phyloP scores from a whole-genome alignment of 768 basidiomycete species.

The Calocybe cyanea region DNA sequence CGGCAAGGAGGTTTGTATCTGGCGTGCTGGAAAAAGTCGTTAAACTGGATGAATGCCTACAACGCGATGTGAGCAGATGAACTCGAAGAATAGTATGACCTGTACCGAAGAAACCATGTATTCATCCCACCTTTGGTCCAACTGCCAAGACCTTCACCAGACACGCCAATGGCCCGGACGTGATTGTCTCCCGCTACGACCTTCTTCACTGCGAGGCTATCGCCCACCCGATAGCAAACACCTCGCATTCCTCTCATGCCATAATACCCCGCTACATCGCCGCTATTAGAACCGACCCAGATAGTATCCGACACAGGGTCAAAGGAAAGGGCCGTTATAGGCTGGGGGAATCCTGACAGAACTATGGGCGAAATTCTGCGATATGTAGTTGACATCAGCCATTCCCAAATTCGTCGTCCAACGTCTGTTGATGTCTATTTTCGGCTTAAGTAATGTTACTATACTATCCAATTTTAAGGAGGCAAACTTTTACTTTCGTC shows the following conservation, averaged over 20 bases:
- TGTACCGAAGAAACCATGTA: slow-evolving; percentile 77
- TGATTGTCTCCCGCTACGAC: slow-evolving; percentile 76
- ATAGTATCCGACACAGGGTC: slow-evolving; percentile 89
- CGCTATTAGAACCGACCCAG: slow-evolving; percentile 78
- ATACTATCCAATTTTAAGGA: no score
- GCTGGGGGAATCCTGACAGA: slow-evolving; percentile 36
- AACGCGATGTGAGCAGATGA: slow-evolving; percentile 5
- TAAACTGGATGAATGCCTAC: slow-evolving; percentile 20
- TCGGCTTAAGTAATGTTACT: no score
- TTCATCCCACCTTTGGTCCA: slow-evolving; percentile 86
- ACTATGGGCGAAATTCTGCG: slow-evolving; percentile 30
- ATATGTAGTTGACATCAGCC: slow-evolving; percentile 23
- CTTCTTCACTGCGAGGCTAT: slow-evolving; percentile 65
- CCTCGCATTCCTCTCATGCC: slow-evolving; percentile 60
- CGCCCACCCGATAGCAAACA: slow-evolving; percentile 72
- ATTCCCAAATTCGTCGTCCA: background rate
- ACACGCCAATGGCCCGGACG: slow-evolving; percentile 59
- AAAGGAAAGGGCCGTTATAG: slow-evolving; percentile 77
- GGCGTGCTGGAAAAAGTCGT: slow-evolving; percentile 45
- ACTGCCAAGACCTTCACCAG: slow-evolving; percentile 66
- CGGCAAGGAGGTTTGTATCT: slow-evolving; percentile 53
- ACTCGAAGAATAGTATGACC: slow-evolving; percentile 7
- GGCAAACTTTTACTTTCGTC: no score
- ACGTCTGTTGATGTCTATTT: background rate
- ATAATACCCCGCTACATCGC: slow-evolving; percentile 67